Evolutionary conservation across 164 flowering plant genomes (phyloP), one percentile per base, ranked within the genome.

Genomic region (Houttuynia cordata): DNA sequence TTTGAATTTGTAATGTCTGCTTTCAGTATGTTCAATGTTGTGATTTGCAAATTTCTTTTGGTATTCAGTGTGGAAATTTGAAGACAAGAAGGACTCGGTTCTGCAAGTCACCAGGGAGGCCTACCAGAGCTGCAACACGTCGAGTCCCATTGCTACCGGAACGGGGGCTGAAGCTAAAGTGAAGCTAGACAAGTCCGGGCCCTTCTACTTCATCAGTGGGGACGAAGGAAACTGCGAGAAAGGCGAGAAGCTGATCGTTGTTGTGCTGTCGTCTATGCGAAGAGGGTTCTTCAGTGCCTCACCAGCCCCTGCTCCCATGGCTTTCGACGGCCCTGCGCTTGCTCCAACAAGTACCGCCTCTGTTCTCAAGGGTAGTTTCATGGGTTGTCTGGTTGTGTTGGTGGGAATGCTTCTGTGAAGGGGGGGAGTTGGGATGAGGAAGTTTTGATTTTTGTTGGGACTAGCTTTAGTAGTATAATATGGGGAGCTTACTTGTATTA

Each of bases 151-250:
- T 30, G 71, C 61, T 18, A 62, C 61, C 25, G 68, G 71, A 75
- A 76, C 70, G 24, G 86, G 76, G 37, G 86, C 83, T 0, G 72
- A 74, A 64, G 78, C 80, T 0, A 71, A 51, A 56, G 74, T 83
- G 68, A 60, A 57, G 64, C 78, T 83, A 0, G 67, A 63, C 17
- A 59, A 53, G 34, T 73, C 87, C 0, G 87, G 87, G 41, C 77
- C 81, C 1, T 75, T 72, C 64, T 81, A 71, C 49, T 83, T 80
- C 71, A 79, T 83, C 61, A 80, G 87, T 24, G 84, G 85, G 24
- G 72, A 72, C 0, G 21, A 68, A 5, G 83, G 80, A 1, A 70
- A 70, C 58, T 83, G 87, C 57, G 71, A 74, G 62, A 78, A 78
- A 64, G 87, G 84, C 0, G 73, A 81, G 83, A 83, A 75, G 73